Conservation (phyloP, 2,329 filamentous ascomycete species). For the Rhinocladiella mackenziei region DNA sequence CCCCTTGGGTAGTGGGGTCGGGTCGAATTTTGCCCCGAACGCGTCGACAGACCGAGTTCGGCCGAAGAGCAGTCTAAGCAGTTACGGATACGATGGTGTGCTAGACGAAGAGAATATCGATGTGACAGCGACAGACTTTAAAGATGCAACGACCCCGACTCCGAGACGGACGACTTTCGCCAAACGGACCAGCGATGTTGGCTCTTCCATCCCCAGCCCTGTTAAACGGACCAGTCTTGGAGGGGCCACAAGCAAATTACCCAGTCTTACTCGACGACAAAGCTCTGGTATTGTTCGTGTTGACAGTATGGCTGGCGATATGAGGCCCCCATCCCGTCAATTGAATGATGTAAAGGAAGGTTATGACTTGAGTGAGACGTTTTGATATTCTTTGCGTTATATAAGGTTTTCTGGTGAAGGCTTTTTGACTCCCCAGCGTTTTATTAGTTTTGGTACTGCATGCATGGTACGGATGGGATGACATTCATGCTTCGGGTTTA, state of each 20-base stretch:
- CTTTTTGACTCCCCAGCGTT: neutral
- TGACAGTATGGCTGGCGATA: slow-evolving; percentile 9
- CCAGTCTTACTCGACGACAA: slow-evolving; percentile 17
- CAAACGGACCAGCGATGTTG: slow-evolving; percentile 43
- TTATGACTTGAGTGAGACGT: slow-evolving; percentile 28
- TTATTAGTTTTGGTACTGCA: neutral
- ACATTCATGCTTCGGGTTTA: neutral
- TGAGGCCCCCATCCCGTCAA: slow-evolving; percentile 22
- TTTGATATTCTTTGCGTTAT: slow-evolving; percentile 13
- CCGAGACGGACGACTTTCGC: slow-evolving; percentile 35
- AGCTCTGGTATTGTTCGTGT: slow-evolving; percentile 14
- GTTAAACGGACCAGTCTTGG: slow-evolving; percentile 26
- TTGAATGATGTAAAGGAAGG: slow-evolving; percentile 25
- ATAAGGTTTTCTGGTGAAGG: neutral
- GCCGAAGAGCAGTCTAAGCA: slow-evolving; percentile 28
- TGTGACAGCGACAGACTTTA: slow-evolving; percentile 2
- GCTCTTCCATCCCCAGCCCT: slow-evolving; percentile 29
- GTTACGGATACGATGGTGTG: slow-evolving; percentile 28
- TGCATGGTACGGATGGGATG: neutral
- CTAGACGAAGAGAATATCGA: slow-evolving; percentile 23
- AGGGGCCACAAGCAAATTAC: slow-evolving; percentile 8
- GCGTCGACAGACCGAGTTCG: slow-evolving; percentile 30
- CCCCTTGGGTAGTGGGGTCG: slow-evolving; percentile 20
- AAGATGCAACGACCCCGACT: slow-evolving; percentile 17
- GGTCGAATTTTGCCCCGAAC: slow-evolving; percentile 24